Conservation (phyloP, 1,139 yeast genomes). For the Saccharomyces hybrid region DNA sequence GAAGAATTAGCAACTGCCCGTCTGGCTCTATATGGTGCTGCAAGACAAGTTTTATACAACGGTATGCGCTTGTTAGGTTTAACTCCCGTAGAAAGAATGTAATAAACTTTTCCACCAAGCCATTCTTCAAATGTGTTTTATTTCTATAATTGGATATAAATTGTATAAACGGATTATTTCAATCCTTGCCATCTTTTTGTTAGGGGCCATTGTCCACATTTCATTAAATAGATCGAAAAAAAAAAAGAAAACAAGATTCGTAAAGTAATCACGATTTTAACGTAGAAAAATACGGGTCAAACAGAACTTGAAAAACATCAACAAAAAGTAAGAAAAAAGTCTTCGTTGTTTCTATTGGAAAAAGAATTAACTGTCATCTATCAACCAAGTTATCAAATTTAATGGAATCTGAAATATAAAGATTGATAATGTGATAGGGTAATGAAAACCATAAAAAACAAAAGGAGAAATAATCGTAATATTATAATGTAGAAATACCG, state of each 20-base stretch:
- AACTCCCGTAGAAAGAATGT: conserved; percentile 99
- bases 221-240: not conserved
- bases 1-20: conserved; percentile 84
- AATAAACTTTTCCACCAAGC: conserved; percentile 16
- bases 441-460: no score
- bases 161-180: not conserved
- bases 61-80: conserved; percentile 90
- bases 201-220: not conserved
- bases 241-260: not conserved
- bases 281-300: no score
- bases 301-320: no score
- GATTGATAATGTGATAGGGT: no score
- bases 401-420: no score
- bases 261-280: not conserved
- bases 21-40: conserved; percentile 84
- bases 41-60: conserved; percentile 81
- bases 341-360: no score
- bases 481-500: no score
- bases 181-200: not conserved
- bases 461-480: no score
- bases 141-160: not conserved
- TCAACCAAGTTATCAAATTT: no score
- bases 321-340: no score
- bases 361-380: no score
- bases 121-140: not conserved